phyloP scores from a whole-genome alignment of 768 basidiomycete species.

The Lactarius akahatsu region DNA sequence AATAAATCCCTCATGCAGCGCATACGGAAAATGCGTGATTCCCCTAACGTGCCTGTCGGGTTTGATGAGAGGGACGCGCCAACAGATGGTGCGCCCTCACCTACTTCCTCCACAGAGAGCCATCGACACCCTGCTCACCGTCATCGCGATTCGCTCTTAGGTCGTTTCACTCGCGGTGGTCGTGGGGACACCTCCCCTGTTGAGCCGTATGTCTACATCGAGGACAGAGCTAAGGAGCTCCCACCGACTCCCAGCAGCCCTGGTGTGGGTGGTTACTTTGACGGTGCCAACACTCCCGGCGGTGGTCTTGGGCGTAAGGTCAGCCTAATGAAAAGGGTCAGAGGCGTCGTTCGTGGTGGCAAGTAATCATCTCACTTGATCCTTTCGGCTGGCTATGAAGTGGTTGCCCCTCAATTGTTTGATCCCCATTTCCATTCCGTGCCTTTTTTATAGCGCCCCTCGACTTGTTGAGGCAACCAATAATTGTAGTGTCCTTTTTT shows the following conservation, averaged over 20 bases:
- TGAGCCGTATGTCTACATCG: slow-evolving; percentile 72
- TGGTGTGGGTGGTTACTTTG: slow-evolving; percentile 13
- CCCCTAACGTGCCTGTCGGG: slow-evolving; percentile 76
- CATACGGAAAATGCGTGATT: slow-evolving; percentile 84
- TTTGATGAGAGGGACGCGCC: slow-evolving; percentile 42
- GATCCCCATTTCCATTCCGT: background rate
- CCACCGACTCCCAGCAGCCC: slow-evolving; percentile 43
- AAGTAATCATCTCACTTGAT: slow-evolving; percentile 17
- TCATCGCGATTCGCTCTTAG: slow-evolving; percentile 72
- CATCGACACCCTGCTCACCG: slow-evolving; percentile 61
- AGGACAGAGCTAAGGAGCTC: slow-evolving; percentile 57
- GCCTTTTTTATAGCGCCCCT: background rate
- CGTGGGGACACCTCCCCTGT: slow-evolving; percentile 37
- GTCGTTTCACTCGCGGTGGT: slow-evolving; percentile 58
- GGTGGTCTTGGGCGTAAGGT: slow-evolving; percentile 27
- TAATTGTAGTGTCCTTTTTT: slow-evolving; percentile 11
- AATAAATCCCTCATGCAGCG: slow-evolving; percentile 85
- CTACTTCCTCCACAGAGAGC: slow-evolving; percentile 43
- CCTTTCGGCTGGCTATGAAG: background rate
- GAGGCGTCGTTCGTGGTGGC: slow-evolving; percentile 26
- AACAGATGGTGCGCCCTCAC: slow-evolving; percentile 42
- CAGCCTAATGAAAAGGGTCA: slow-evolving; percentile 28
- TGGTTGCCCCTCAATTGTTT: slow-evolving; percentile 3
- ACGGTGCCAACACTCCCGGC: slow-evolving; percentile 12
- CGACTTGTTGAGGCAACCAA: background rate